Conservation (phyloP, 306 rosid species). For the Ziziphus jujuba region DNA sequence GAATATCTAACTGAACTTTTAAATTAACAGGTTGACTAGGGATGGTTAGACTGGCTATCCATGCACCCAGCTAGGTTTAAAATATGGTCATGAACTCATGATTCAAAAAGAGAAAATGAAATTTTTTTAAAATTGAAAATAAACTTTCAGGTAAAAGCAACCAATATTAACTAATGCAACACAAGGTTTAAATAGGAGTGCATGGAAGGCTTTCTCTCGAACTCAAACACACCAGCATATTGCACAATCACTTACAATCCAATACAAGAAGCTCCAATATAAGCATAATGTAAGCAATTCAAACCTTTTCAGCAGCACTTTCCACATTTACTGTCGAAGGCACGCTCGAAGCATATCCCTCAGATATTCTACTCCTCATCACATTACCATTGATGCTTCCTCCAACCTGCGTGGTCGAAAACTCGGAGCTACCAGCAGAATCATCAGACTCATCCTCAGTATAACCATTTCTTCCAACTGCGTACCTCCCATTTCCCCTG, state of each 20-base stretch:
- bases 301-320: slow-evolving; percentile 59
- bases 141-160: no score
- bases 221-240: no score
- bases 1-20: no score
- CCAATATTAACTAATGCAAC: no score
- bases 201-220: no score
- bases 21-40: no score
- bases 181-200: no score
- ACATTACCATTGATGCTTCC: slow-evolving; percentile 74
- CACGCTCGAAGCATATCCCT: slow-evolving; percentile 73
- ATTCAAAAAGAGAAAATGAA: no score
- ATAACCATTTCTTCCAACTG: slow-evolving; percentile 51
- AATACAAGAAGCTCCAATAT: slow-evolving; percentile 5
- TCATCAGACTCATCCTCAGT: slow-evolving; percentile 86
- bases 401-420: slow-evolving; percentile 78
- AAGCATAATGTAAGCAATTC: slow-evolving; percentile 19
- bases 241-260: neutral
- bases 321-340: slow-evolving; percentile 58
- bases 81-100: no score
- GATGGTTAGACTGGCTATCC: no score
- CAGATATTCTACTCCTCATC: slow-evolving; percentile 53
- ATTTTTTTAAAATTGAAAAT: no score
- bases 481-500: slow-evolving; percentile 38
- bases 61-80: no score
- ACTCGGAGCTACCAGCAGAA: slow-evolving; percentile 88